phyloP scores from a whole-genome alignment of 2,329 filamentous ascomycete species.

The Septoria petroselini region DNA sequence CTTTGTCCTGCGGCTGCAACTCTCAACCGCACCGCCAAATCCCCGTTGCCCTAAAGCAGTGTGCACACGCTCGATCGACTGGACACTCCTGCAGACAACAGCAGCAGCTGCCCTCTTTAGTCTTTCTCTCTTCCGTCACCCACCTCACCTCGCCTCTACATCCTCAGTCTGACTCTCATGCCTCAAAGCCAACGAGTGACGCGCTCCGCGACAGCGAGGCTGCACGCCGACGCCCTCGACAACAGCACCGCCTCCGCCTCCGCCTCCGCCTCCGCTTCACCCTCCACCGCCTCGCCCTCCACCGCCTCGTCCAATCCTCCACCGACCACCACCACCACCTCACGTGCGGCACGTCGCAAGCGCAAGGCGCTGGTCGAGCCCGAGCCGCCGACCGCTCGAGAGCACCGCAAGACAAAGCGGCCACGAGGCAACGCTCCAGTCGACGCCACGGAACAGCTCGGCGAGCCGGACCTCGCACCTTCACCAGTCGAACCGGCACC shows the following conservation, averaged over 20 bases:
- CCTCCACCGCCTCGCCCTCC: constrained; percentile 38
- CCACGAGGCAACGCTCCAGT: constrained; percentile 44
- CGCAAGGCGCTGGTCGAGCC: constrained; percentile 51
- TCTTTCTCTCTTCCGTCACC: not conserved
- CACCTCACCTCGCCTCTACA: constrained; percentile 1
- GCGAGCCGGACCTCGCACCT: constrained; percentile 40
- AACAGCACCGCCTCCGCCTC: constrained; percentile 36
- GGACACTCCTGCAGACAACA: constrained; percentile 12
- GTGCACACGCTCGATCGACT: constrained; percentile 7
- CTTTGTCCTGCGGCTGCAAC: constrained; percentile 1
- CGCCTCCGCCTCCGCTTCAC: constrained; percentile 26
- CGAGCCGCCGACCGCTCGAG: constrained; percentile 49
- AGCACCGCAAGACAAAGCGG: constrained; percentile 56
- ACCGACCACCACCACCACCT: constrained; percentile 42
- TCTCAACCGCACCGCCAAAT: not conserved
- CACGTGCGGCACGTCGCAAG: constrained; percentile 73
- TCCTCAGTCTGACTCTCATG: constrained; percentile 26
- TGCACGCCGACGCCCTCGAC: constrained; percentile 46
- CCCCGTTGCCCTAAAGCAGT: too few species aligned
- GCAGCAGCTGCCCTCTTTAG: constrained; percentile 8
- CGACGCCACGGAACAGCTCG: constrained; percentile 38
- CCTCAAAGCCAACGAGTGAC: constrained; percentile 29
- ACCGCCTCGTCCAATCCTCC: constrained; percentile 25
- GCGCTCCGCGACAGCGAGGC: constrained; percentile 62
- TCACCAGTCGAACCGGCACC: constrained; percentile 42